phyloP scores from a whole-genome alignment of 176 grass and related monocot species.

The Aegilops speltoides region DNA sequence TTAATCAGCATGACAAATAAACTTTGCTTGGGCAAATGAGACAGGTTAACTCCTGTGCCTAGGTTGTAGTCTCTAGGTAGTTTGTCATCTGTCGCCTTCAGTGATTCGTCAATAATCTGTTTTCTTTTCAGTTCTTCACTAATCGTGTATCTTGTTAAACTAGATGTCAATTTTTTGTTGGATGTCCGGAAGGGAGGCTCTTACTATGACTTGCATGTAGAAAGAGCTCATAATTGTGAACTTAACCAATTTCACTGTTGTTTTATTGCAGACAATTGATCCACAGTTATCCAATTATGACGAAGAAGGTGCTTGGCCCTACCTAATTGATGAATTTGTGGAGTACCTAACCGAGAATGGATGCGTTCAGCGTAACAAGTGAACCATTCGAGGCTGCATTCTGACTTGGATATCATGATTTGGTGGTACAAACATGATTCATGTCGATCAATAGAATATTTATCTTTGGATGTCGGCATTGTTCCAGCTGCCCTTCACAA shows the following conservation, averaged over 20 bases:
- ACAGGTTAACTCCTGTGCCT: not conserved
- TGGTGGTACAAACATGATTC: conserved; percentile 42
- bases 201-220: not conserved
- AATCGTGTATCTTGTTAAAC: not conserved
- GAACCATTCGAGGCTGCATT: conserved; percentile 22
- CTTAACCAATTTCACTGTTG: not conserved
- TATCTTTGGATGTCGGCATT: conserved; percentile 19
- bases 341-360: conserved; percentile 89
- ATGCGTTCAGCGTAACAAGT: conserved; percentile 55
- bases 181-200: not conserved
- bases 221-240: not conserved
- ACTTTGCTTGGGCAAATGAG: not conserved
- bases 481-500: conserved; percentile 7
- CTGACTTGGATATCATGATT: conserved; percentile 38
- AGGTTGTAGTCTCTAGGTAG: not conserved
- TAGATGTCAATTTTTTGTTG: not conserved
- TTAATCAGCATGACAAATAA: not conserved
- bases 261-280: conserved; percentile 69
- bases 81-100: conserved; percentile 1
- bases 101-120: not conserved
- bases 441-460: conserved; percentile 17
- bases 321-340: conserved; percentile 98
- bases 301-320: conserved; percentile 96
- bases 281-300: conserved; percentile 92
- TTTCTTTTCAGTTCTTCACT: not conserved